Conservation (phyloP, 345 rosid genomes). For the Turritis glabra region DNA sequence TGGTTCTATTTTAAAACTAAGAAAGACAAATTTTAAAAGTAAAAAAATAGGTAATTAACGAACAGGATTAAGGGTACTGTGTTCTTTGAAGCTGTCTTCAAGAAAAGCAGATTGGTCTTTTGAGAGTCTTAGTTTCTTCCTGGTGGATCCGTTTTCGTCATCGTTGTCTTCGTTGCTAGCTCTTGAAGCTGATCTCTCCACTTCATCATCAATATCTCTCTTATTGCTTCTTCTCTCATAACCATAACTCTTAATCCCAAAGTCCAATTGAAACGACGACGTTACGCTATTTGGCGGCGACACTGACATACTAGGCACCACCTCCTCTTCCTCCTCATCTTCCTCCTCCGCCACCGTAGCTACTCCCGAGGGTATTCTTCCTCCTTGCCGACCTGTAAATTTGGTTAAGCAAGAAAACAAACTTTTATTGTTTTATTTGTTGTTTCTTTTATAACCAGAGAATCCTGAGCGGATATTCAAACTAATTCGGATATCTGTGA, state of each 20-base stretch:
- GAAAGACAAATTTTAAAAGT: not conserved
- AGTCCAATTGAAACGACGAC: conserved; percentile 84
- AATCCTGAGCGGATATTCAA: not conserved
- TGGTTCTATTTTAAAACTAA: not conserved
- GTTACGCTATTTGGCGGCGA: conserved; percentile 84
- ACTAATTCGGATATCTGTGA: not conserved
- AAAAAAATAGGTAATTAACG: conserved; percentile 32
- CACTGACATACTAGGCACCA: conserved; percentile 52
- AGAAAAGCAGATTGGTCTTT: conserved; percentile 94
- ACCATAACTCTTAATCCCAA: conserved; percentile 55
- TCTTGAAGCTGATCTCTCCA: conserved; percentile 62
- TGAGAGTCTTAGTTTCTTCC: conserved; percentile 94
- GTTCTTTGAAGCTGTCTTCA: conserved; percentile 92
- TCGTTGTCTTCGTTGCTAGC: conserved; percentile 73
- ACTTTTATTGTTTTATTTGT: not conserved
- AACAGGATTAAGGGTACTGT: conserved; percentile 85
- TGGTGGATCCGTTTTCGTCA: conserved; percentile 70
- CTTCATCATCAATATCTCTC: conserved; percentile 49
- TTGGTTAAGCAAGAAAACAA: conserved; percentile 28
- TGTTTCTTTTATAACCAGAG: not conserved
- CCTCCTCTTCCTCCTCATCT: conserved; percentile 48
- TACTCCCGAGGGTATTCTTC: conserved; percentile 49
- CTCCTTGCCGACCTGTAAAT: conserved; percentile 42
- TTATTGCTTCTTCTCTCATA: conserved; percentile 51
- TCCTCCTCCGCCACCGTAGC: conserved; percentile 43